Base-by-base conservation (phyloP, 164 flowering plant genomes). In the Paratinospora sagittata region DNA sequence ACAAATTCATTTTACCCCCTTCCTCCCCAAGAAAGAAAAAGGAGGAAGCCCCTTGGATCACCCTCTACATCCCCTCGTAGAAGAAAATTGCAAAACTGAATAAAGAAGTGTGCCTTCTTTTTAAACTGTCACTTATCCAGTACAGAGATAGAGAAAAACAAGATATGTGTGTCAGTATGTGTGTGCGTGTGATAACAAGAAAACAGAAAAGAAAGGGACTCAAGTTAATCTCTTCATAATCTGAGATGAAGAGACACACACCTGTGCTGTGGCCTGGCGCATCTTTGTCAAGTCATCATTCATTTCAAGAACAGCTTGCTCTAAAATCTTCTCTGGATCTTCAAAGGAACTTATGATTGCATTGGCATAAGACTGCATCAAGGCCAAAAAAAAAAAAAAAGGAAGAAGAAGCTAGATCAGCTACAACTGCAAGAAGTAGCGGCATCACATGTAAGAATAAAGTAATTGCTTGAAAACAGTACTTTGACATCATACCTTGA, bases 221-320 rank as follows among this genome's bases (percentile, higher is more conserved):
- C 4, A 68, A 63, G 2, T 49, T 47, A 71, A 68, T n/a, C 14
- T 7, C 34, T 30, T 30, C 34, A 30, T 30, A 30, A 30, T 30
- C 34, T 30, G 34, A 30, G 34, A 30, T 30, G 24, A 55, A 24
- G 37, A 52, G 52, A 24, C 81, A 70, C 76, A 95, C 75, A 95
- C 98, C 78, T 92, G 97, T n/a, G 97, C 98, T 60, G 98, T 95
- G 70, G 98, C 97, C 71, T 95, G 98, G 36, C 98, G 92, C 98
- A 95, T 87, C 82, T 95, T 95, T 71, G 83, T 87, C 86, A 95
- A 81, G 81, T 95, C 98, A 66, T 90, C 90, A 79, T 92, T 95
- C 98, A 95, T 95, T 83, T 95, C 98, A 67, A 90, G 75, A 33
- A 92, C 98, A 33, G 96, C 65, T 79, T 95, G 98, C 60, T 95